Evolutionary conservation across 805 yeast species (phyloP).

Genomic region (Candida hispaniensis): DNA sequence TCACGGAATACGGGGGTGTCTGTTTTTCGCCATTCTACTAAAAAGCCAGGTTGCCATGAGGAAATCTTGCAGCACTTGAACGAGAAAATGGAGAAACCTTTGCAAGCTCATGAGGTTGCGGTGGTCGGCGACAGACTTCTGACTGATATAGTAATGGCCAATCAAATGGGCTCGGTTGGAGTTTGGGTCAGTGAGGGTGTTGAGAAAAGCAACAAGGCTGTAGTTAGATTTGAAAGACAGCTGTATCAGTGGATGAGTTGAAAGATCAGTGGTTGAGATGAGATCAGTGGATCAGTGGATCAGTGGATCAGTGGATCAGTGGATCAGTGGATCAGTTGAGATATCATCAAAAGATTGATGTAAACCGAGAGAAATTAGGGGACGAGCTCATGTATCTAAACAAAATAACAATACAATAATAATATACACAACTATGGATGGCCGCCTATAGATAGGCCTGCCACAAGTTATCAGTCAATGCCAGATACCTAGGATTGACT

Average conservation of each 20-base stretch:
- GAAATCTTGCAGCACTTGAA: slow-evolving; percentile 59
- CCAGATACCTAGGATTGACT: slow-evolving; percentile 86
- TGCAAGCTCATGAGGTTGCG: slow-evolving; percentile 56
- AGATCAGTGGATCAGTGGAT: too few relatives aligned
- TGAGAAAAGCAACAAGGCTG: slow-evolving; percentile 18
- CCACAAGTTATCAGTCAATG: slow-evolving; percentile 85
- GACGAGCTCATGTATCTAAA: not conserved
- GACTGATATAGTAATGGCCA: slow-evolving; percentile 91
- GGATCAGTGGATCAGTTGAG: too few relatives aligned
- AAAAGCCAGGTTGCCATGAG: slow-evolving; percentile 35
- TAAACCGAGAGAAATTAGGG: too few relatives aligned
- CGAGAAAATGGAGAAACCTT: slow-evolving; percentile 38
- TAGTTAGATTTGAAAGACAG: slow-evolving; percentile 5
- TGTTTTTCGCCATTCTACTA: slow-evolving; percentile 28
- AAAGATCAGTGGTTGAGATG: too few relatives aligned
- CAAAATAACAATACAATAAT: not conserved
- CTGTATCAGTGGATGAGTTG: slow-evolving; percentile 6
- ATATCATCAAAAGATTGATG: too few relatives aligned
- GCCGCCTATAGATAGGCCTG: slow-evolving; percentile 71
- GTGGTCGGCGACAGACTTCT: slow-evolving; percentile 85
- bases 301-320: too few relatives aligned
- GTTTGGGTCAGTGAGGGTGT: slow-evolving; percentile 83
- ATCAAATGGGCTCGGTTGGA: slow-evolving; percentile 78
- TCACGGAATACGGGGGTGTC: slow-evolving; percentile 42
- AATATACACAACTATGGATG: not conserved